phyloP scores from a whole-genome alignment of 495 filamentous ascomycete genomes.

The Annulohypoxylon moriforme region DNA sequence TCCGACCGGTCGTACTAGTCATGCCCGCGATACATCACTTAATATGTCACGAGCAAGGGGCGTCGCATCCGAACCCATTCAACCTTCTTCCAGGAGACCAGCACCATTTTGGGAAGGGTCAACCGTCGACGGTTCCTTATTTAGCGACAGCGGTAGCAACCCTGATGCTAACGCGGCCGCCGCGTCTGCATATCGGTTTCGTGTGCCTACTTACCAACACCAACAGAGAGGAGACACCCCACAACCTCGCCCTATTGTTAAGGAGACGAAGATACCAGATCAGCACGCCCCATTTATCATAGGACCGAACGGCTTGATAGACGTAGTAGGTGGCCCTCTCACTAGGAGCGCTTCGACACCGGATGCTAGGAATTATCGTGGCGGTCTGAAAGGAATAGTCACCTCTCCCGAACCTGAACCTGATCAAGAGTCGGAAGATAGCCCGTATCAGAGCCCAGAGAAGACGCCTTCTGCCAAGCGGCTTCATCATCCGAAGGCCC shows the following conservation, averaged over 20 bases:
- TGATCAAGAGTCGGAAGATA: constrained; percentile 45
- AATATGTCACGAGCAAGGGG: constrained; percentile 34
- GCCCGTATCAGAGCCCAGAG: constrained; percentile 46
- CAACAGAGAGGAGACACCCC: constrained; percentile 42
- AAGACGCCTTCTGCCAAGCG: constrained; percentile 48
- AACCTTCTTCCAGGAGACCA: constrained; percentile 36
- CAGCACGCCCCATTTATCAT: constrained; percentile 46
- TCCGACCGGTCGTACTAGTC: constrained; percentile 35
- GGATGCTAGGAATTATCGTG: constrained; percentile 45
- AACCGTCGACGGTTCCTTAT: constrained; percentile 48
- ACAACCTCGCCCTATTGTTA: constrained; percentile 36
- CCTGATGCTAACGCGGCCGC: constrained; percentile 42
- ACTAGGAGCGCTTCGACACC: constrained; percentile 50
- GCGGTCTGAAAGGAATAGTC: constrained; percentile 30
- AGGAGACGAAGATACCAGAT: constrained; percentile 25
- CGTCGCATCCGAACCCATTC: constrained; percentile 42
- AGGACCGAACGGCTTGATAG: constrained; percentile 46
- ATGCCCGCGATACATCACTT: constrained; percentile 42
- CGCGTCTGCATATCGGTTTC: constrained; percentile 40
- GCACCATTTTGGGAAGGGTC: constrained; percentile 50
- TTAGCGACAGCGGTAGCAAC: constrained; percentile 50
- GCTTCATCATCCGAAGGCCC: constrained; percentile 41
- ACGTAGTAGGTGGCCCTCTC: constrained; percentile 42
- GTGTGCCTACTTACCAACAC: constrained; percentile 32
- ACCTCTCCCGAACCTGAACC: constrained; percentile 32